Base-by-base conservation (phyloP, 2,329 filamentous ascomycete species). In the Pyrenophora teres region DNA sequence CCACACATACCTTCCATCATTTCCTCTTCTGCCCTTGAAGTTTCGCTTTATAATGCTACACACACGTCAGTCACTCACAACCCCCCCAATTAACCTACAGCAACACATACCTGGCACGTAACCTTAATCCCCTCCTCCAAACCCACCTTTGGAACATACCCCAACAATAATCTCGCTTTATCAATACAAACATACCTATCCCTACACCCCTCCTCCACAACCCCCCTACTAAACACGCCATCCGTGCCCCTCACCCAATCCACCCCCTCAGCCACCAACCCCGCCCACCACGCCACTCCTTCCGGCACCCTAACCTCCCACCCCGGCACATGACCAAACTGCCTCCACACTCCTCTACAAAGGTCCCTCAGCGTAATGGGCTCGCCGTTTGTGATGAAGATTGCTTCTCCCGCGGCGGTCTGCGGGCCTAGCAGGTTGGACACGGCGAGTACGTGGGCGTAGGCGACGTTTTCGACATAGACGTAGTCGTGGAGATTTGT, bases 321-420 rank as follows among this genome's bases (percentile, higher is more conserved):
- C 0, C 64, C 62, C 4, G 83, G 83, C 21, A 80, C 74, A 60
- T 83, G 81, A 0, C 76, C 81, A 60, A 85, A 85, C 25, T 78
- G 69, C 7, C 78, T 80, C 90, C 90, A 97, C 40, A 96, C 81
- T 33, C 86, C 85, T 35, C 90, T 83, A 52, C 89, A 85, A 70
- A 95, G 89, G 74, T 96, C 91, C 86, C 94, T 95, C 75, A 96
- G 95, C 72, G 93, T 93, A 16, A 95, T 81, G 4, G 93, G 93
- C 62, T 85, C 80, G 74, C 92, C 90, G 73, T 97, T 97, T 51
- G 91, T 94, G 68, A 97, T 84, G 76, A 96, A 86, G 78, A 97
- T 93, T 43, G 87, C 87, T 73, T 97, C 87, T 52, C 93, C 94
- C 0, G 81, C 79, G 16, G 83, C 86, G 46, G 78, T 74, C 19